Conservation (phyloP, 2,329 filamentous ascomycete genomes). For the Apiospora rasikravindrae region DNA sequence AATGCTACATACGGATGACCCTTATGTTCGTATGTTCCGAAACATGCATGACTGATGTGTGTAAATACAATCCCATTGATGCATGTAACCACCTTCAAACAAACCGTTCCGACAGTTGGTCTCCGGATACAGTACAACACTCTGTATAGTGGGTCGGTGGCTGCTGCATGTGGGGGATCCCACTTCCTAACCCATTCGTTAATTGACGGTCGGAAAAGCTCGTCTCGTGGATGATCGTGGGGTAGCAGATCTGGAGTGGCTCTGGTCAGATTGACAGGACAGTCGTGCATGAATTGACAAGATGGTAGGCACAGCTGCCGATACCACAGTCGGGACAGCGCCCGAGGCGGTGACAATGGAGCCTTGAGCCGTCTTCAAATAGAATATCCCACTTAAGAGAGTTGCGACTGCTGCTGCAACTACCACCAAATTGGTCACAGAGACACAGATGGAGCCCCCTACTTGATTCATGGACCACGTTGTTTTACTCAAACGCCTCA, state of each 20-base stretch:
- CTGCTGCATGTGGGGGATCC: neutral
- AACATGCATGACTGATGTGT: neutral
- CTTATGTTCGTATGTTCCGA: neutral
- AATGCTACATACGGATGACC: neutral
- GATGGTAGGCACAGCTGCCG: neutral
- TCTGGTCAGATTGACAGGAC: conserved; percentile 4
- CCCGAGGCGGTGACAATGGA: neutral
- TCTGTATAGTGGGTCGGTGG: conserved; percentile 7
- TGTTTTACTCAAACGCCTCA: neutral
- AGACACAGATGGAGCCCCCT: conserved; percentile 10
- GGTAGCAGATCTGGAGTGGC: conserved; percentile 3
- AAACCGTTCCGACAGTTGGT: neutral
- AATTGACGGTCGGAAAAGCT: neutral
- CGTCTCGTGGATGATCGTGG: neutral
- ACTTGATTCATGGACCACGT: conserved; percentile 5
- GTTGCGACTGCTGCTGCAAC: neutral
- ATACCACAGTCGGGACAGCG: neutral
- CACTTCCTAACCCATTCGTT: neutral
- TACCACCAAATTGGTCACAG: neutral
- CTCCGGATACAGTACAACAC: neutral
- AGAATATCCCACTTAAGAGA: neutral
- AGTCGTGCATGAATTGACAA: neutral
- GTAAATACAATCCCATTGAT: neutral
- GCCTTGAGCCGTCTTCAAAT: neutral
- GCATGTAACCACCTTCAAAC: neutral